Percentiles rank a stretch among this genome's conserved stretches.
These are phyloP conservation scores for Plantago elongata DNA, from an alignment of 257 asterid species.

Conservation along the genomic window DNA sequence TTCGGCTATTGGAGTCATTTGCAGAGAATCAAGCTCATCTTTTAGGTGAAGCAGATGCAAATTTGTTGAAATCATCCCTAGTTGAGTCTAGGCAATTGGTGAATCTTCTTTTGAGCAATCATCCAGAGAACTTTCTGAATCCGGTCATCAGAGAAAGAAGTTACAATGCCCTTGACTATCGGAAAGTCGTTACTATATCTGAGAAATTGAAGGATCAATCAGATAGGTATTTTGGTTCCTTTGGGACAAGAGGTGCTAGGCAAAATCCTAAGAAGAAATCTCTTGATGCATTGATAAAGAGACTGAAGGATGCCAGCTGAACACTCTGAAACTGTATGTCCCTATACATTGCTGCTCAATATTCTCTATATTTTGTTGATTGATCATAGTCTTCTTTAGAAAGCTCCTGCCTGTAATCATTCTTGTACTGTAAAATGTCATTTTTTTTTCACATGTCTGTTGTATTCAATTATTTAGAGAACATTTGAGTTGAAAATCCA, in stretches of 20 bases:
- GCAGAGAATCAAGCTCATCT: conserved; percentile 80
- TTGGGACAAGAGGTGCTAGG: conserved; percentile 88
- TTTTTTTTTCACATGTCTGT: conserved; percentile 29
- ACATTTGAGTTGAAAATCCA: conserved; percentile 5
- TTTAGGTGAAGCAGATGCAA: conserved; percentile 60
- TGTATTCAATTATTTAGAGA: conserved; percentile 22
- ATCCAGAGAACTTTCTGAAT: conserved; percentile 87
- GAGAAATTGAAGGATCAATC: conserved; percentile 92
- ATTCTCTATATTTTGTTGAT: conserved; percentile 29
- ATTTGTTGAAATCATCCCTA: conserved; percentile 62
- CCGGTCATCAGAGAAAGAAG: conserved; percentile 93
- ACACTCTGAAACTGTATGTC: conserved; percentile 25
- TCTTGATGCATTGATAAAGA: conserved; percentile 79
- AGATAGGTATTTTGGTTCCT: conserved; percentile 74
- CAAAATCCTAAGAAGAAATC: conserved; percentile 93
- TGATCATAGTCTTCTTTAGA: conserved; percentile 30
- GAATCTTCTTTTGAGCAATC: conserved; percentile 82
- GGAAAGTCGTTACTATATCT: conserved; percentile 74
- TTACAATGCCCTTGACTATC: conserved; percentile 67
- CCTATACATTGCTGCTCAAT: conserved; percentile 13
- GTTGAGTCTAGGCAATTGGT: conserved; percentile 87
- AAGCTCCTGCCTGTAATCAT: conserved; percentile 18
- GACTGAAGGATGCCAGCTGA: conserved; percentile 82
- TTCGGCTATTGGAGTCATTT: conserved; percentile 77
- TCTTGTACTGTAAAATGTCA: conserved; percentile 23